Percentiles rank a stretch among this genome's conserved stretches.
These are phyloP conservation scores for Vigna hirtella DNA, from an alignment of 306 rosid species.

Conservation along the genomic window DNA sequence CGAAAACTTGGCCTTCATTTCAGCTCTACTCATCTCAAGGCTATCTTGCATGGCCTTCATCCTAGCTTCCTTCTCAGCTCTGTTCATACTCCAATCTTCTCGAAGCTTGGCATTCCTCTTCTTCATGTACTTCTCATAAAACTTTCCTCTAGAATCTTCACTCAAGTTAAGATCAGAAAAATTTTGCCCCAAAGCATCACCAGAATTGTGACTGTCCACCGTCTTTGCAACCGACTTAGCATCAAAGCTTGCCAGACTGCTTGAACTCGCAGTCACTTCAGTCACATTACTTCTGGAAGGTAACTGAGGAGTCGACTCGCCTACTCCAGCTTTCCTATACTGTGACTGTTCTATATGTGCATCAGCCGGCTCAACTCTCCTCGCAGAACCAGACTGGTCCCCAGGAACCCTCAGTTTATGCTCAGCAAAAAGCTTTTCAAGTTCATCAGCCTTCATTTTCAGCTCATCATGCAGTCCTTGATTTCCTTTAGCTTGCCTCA, in stretches of 20 bases:
- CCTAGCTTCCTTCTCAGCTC: conserved; percentile 94
- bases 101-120: conserved; percentile 93
- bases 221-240: conserved; percentile 51
- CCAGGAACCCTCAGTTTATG: conserved; percentile 96
- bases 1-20: conserved; percentile 85
- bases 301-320: conserved; percentile 61
- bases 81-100: conserved; percentile 86
- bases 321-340: conserved; percentile 53
- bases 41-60: conserved; percentile 94
- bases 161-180: conserved; percentile 62
- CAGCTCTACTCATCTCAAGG: conserved; percentile 84
- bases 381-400: conserved; percentile 73
- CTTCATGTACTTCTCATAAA: conserved; percentile 85
- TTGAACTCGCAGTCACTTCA: conserved; percentile 57
- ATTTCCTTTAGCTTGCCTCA: conserved; percentile 83
- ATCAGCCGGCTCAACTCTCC: conserved; percentile 68
- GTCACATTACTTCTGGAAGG: conserved; percentile 48
- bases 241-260: conserved; percentile 46
- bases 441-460: conserved; percentile 94
- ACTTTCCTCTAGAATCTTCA: conserved; percentile 87
- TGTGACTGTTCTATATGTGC: conserved; percentile 61
- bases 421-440: conserved; percentile 96
- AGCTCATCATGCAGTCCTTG: conserved; percentile 94
- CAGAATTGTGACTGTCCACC: conserved; percentile 55
- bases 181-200: conserved; percentile 61